Base-by-base conservation (phyloP, 352 stramenopile genomes). In the Globisporangium apiculatum region DNA sequence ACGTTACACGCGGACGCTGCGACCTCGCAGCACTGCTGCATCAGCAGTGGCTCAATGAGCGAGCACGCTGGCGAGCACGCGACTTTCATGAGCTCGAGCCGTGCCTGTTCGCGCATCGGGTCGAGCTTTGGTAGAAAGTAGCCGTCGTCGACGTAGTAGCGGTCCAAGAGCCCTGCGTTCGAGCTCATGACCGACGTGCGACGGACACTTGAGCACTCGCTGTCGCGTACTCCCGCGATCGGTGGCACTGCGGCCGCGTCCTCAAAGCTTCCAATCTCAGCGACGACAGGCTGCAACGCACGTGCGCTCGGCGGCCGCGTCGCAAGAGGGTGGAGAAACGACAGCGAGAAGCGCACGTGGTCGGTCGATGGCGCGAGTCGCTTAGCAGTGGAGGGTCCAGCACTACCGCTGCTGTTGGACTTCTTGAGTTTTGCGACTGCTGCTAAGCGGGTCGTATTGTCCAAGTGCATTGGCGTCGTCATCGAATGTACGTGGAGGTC, bases 31-130 rank as follows among this genome's bases (percentile, higher is more conserved):
- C 75, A 84, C 38, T 68, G 64, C 48, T 76, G 62, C 77, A 86
- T 87, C 14, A 86, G 58, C 12, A 60, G 71, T 45, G 73, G 77
- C 46, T 87, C 77, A 8, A 84, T 65, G 4, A 86, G 64, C 17
- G 77, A 86, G 40, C 73, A 86, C 40, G 77, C 77, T 31, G 71
- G 77, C 8, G 77, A 86, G 36, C 73, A 72, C 40, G 86, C 70
- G 36, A 83, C 53, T 48, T 75, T 62, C 53, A 87, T 65, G 10
- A 87, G 56, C 52, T 75, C 71, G 11, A 87, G 59, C 0, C 77
- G 73, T 46, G 75, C 65, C 51, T 62, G 46, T 65, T 87, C 77
- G 0, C 61, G 63, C 35, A 52, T 18, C n/a, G 64, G 42, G 11
- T 86, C 71, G 15, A 84, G 17, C 45, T 73, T 71, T 7, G 74